Base-by-base conservation (phyloP, 2,329 filamentous ascomycete genomes). In the Pseudocercospora crystallina region DNA sequence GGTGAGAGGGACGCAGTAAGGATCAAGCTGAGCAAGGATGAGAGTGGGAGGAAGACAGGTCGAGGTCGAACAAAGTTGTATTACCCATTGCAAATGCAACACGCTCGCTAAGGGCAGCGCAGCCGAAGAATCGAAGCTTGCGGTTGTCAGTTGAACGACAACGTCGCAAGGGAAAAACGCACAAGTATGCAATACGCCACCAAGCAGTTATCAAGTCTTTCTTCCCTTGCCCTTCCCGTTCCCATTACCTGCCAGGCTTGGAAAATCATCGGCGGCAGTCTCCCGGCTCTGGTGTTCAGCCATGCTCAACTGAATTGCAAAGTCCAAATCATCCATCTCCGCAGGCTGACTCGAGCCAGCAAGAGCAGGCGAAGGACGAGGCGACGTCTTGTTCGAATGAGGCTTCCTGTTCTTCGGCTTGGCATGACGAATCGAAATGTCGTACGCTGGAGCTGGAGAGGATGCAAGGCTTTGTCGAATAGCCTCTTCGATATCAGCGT, bases 401-500 rank as follows among this genome's bases (percentile, higher is more conserved):
- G 57, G 52, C 36, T 67, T 67, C 30, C 61, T 65, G 26, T 56
- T 53, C 48, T 67, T 60, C 30, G 54, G 50, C 54, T 75, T 77
- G 2, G 71, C 70, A 46, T 73, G 74, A 20, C 70, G 69, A 57
- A 78, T 73, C 1, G 74, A 72, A 10, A 78, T 71, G n/a, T 76
- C 72, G 48, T 69, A 76, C 9, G 57, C 54, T 20, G 43, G 38
- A 29, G 45, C 36, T 8, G 58, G 57, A 0, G 64, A 62, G 12
- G 59, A 53, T 26, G 57, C 68, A 9, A 78, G 62, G 38, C 74
- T 76, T 26, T 81, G 71, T 11, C 81, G 79, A 46, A 85, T 84
- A 0, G 82, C 82, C 69, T 85, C 81, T 3, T 81, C 81, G 14
- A 85, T 74, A 32, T 85, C 81, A 3, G 77, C 75, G 49, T 82